phyloP scores from a whole-genome alignment of 148 eudicot genomes.

The Vaccinium corymbosum region DNA sequence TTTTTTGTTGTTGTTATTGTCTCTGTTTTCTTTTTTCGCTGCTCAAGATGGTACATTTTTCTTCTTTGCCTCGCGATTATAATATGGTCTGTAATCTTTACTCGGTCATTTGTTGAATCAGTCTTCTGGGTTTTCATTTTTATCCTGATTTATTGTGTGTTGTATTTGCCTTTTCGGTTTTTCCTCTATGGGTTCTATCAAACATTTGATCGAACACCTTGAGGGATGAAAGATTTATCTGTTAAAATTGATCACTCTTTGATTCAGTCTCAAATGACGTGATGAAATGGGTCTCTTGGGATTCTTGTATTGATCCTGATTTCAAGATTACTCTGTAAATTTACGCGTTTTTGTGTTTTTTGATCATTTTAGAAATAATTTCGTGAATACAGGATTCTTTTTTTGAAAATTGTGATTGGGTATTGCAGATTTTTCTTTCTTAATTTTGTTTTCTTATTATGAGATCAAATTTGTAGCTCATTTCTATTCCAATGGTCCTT shows the following conservation, averaged over 20 bases:
- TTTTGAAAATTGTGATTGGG: not conserved
- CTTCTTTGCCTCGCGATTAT: not conserved
- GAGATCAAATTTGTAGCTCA: constrained; percentile 11
- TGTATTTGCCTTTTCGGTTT: not conserved
- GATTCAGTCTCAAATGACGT: not conserved
- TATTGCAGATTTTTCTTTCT: not conserved
- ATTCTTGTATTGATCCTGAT: not conserved
- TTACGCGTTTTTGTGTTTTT: not conserved
- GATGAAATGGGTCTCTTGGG: constrained; percentile 5
- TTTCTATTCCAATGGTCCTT: not conserved
- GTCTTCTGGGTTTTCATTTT: not conserved
- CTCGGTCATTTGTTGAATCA: constrained; percentile 12
- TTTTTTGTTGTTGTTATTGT: not conserved
- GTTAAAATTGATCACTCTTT: not conserved
- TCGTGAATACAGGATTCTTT: not conserved
- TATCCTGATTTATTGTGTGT: not conserved
- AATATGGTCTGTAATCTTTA: not conserved
- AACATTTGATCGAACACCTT: not conserved
- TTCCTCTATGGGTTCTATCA: not conserved
- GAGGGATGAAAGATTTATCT: not conserved
- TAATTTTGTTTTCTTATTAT: not conserved
- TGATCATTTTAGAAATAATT: not conserved
- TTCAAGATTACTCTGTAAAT: not conserved
- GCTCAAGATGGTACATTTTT: not conserved
- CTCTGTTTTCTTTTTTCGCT: not conserved